A percentile compares a stretch with the other conserved stretches of the same genome.
Evolutionary conservation across 768 basidiomycete species (phyloP).

Genomic region (Xanthoconium stramineum): DNA sequence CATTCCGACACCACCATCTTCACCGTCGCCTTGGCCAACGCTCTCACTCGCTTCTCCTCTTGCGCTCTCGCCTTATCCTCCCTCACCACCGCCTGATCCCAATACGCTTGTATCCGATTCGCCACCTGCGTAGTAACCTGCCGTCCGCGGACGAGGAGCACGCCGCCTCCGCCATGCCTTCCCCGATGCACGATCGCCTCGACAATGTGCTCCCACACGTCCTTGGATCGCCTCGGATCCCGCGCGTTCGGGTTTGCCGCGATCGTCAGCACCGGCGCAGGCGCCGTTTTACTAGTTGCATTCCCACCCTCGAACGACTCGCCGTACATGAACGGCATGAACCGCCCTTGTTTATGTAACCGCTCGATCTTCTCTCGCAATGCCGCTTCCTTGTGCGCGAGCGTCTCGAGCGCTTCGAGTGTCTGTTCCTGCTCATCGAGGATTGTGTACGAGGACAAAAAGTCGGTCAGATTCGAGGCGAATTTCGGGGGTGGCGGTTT

Average conservation of each 20-base stretch:
- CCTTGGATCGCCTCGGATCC: conserved; percentile 31
- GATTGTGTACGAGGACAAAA: conserved; percentile 61
- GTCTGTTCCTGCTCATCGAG: conserved; percentile 50
- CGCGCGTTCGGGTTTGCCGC: conserved; percentile 17
- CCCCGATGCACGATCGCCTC: conserved; percentile 38
- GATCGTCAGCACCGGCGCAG: conserved; percentile 4
- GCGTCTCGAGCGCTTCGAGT: conserved; percentile 33
- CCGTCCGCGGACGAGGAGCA: conserved; percentile 31
- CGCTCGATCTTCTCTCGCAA: conserved; percentile 42
- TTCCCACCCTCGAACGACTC: conserved; percentile 15
- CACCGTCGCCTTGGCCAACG: conserved; percentile 68
- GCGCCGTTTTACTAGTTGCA: conserved; percentile 1
- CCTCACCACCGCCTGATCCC: conserved; percentile 62
- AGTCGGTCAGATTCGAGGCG: conserved; percentile 50
- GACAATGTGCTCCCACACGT: conserved; percentile 61
- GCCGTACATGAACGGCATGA: conserved; percentile 38
- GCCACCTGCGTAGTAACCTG: conserved; percentile 57
- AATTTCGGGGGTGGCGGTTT: conserved; percentile 51
- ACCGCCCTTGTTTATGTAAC: conserved; percentile 47
- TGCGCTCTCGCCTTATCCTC: conserved; percentile 55
- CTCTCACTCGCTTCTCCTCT: conserved; percentile 66
- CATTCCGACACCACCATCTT: conserved; percentile 74
- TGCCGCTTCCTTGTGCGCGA: conserved; percentile 42
- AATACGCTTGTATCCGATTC: conserved; percentile 65
- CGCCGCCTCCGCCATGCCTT: conserved; percentile 5